Base-by-base conservation (phyloP, 148 eudicot species). In the Vaccinium corymbosum region DNA sequence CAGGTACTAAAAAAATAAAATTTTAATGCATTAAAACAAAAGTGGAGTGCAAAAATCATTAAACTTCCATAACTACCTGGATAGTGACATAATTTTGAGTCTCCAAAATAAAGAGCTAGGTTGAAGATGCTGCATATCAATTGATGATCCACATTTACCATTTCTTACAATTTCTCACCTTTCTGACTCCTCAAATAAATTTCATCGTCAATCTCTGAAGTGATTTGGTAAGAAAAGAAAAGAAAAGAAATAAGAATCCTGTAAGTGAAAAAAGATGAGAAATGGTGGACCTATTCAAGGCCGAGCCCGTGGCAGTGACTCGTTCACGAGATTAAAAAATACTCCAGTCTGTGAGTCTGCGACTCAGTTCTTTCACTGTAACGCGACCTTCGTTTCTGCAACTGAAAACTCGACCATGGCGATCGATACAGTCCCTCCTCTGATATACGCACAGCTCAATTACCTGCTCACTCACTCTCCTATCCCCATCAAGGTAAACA, bases 391-490 rank as follows among this genome's bases (percentile, higher is more conserved):
- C 42, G 46, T 22, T 22, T 25, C 71, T 22, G 10, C 71, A 20
- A 3, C 71, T 64, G 71, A n/a, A 42, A 4, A 52, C 66, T 9
- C 73, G 7, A 82, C 84, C 32, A 94, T 96, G 99, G 94, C 93
- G 12, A 85, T 90, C 87, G 95, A 94, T 32, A 85, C 83, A 11
- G 86, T 96, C n/a, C 99, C 99, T 55, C 99, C 97, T 7, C 86
- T 94, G 70, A 88, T 96, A 84, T 82, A 81, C 56, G 91, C 98
- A 14, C 99, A 94, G 85, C 91, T 96, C 79, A 93, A 87, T 68
- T 92, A 94, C 79, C 95, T 97, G 76, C 81, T 91, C 73, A 83
- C 89, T 80, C 91, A 94, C 82, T 92, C 93, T 75, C 97, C 98
- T 80, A 79, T 91, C 83, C 83, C 95, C n/a, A 87, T 97, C 86